phyloP scores from a whole-genome alignment of 805 yeast genomes.

The Nakazawaea wickerhamii region DNA sequence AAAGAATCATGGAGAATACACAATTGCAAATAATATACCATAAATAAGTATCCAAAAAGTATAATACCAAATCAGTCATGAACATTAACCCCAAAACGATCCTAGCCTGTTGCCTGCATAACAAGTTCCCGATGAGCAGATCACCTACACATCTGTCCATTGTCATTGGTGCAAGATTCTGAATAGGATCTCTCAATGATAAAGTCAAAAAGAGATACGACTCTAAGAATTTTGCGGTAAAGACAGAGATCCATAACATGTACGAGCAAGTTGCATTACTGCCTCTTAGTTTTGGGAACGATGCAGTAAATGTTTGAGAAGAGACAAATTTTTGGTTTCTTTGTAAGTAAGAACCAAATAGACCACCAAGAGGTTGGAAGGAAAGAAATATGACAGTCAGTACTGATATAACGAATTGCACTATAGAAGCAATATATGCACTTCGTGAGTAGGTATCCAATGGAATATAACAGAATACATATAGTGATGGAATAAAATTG shows the following conservation, averaged over 20 bases:
- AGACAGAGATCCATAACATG: slow-evolving; percentile 42
- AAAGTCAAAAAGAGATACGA: slow-evolving; percentile 50
- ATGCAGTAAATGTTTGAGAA: slow-evolving; percentile 36
- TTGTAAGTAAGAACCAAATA: slow-evolving; percentile 22
- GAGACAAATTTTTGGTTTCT: slow-evolving; percentile 25
- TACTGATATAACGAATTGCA: slow-evolving; percentile 39
- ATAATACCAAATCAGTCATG: slow-evolving; percentile 41
- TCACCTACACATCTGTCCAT: slow-evolving; percentile 42
- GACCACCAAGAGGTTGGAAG: slow-evolving; percentile 30
- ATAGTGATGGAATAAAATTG: slow-evolving; percentile 36
- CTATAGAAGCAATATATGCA: slow-evolving; percentile 33
- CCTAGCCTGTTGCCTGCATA: slow-evolving; percentile 38
- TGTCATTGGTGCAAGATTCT: slow-evolving; percentile 41
- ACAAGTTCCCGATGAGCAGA: slow-evolving; percentile 30
- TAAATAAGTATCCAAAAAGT: slow-evolving; percentile 49
- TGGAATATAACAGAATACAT: slow-evolving; percentile 33
- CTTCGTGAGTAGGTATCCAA: slow-evolving; percentile 28
- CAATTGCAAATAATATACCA: slow-evolving; percentile 58
- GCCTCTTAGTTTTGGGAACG: slow-evolving; percentile 35
- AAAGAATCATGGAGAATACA: slow-evolving; percentile 40
- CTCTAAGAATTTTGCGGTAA: slow-evolving; percentile 44
- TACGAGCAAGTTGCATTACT: slow-evolving; percentile 35
- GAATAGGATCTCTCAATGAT: slow-evolving; percentile 45
- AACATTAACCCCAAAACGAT: slow-evolving; percentile 36
- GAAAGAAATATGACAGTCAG: slow-evolving; percentile 38